A percentile compares a stretch with the other conserved stretches of the same genome.
These are phyloP conservation scores for Ehretia macrophylla DNA, from an alignment of 257 asterid species.

Conservation along the genomic window DNA sequence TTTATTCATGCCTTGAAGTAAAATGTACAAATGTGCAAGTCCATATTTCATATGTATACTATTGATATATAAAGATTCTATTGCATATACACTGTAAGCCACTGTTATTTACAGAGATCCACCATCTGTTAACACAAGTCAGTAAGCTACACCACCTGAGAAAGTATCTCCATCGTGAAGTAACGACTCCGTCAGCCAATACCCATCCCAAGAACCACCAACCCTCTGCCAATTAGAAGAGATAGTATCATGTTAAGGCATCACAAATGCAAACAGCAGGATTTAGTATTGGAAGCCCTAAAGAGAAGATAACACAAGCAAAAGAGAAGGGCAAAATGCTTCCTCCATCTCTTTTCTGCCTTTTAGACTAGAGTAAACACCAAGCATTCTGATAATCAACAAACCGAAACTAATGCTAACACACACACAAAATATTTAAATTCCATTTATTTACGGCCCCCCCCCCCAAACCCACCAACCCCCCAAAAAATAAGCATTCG, in stretches of 20 bases:
- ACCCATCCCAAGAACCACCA: slow-evolving; percentile 98
- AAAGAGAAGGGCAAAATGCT: neutral
- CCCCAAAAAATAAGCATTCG: too few species aligned
- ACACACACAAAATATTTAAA: too few species aligned
- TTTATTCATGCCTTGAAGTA: neutral
- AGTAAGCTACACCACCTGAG: slow-evolving; percentile 87
- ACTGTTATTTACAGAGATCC: too few species aligned
- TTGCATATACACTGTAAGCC: neutral
- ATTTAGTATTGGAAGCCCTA: neutral
- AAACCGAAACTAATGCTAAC: too few species aligned
- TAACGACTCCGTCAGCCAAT: slow-evolving; percentile 87
- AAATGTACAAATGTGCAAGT: neutral
- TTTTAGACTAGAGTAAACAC: too few species aligned
- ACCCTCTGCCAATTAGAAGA: slow-evolving; percentile 49
- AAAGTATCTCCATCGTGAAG: slow-evolving; percentile 84
- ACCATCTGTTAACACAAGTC: neutral
- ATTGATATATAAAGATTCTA: neutral
- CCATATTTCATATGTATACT: neutral
- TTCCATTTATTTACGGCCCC: too few species aligned
- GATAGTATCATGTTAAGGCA: neutral
- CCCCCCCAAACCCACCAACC: too few species aligned
- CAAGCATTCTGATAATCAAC: too few species aligned
- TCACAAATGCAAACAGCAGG: neutral
- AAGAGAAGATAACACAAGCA: neutral
- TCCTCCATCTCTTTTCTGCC: too few species aligned